These are phyloP conservation scores for Chenopodium suecicum DNA, from an alignment of 148 eudicot genomes.

Conservation along the genomic window DNA sequence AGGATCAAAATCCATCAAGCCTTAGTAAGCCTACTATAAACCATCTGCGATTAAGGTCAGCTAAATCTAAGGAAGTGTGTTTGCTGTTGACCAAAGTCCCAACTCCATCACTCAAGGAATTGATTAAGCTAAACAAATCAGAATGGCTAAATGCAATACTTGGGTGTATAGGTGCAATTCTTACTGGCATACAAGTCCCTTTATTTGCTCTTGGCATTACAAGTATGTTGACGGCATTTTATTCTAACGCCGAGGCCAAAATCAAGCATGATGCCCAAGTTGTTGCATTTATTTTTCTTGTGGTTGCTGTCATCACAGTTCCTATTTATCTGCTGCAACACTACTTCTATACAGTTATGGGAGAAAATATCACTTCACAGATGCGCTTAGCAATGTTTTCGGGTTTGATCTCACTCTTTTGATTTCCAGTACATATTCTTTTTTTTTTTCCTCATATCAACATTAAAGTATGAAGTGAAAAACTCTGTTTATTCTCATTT, in stretches of 20 bases:
- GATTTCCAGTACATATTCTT: too few relatives aligned
- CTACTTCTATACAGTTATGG: slow-evolving; percentile 61
- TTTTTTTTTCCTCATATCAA: too few relatives aligned
- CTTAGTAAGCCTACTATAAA: not conserved
- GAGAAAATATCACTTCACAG: slow-evolving; percentile 61
- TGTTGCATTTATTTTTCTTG: slow-evolving; percentile 47
- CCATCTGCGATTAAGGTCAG: not conserved
- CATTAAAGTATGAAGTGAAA: too few relatives aligned
- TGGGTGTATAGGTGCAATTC: slow-evolving; percentile 55
- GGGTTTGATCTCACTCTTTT: slow-evolving; percentile 33
- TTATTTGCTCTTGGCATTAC: slow-evolving; percentile 64
- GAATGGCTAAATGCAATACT: slow-evolving; percentile 59
- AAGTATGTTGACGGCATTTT: slow-evolving; percentile 54
- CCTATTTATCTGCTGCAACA: slow-evolving; percentile 59
- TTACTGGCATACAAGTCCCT: slow-evolving; percentile 58
- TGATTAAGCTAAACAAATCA: slow-evolving; percentile 46
- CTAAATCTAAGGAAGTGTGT: not conserved
- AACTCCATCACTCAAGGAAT: slow-evolving; percentile 47
- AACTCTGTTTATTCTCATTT: too few relatives aligned
- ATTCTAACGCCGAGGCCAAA: slow-evolving; percentile 40
- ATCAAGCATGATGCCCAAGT: slow-evolving; percentile 42
- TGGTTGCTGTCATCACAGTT: slow-evolving; percentile 38
- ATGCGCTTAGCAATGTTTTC: slow-evolving; percentile 61
- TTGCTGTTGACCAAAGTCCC: not conserved
- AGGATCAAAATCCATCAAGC: slow-evolving; percentile 15